Evolutionary conservation across 1,284 basidiomycete species (phyloP).

Genomic region (Golubevia sp.): DNA sequence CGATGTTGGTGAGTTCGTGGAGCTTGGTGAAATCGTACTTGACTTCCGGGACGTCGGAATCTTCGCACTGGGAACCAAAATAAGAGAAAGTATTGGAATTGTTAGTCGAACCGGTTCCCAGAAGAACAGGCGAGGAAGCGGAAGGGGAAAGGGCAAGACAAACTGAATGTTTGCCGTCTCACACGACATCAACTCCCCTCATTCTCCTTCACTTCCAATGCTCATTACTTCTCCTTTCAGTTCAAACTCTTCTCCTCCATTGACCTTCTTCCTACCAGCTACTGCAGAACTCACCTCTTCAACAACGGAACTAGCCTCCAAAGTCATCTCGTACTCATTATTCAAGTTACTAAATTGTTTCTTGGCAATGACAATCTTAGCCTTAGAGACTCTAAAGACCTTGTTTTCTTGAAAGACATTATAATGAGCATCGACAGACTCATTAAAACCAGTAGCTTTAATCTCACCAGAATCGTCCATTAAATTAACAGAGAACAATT

Average conservation of each 20-base stretch:
- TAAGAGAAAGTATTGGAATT: too few species aligned
- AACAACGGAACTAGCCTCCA: conserved; percentile 69
- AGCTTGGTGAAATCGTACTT: conserved; percentile 57
- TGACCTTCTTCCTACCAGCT: too few species aligned
- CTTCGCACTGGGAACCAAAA: conserved; percentile 27
- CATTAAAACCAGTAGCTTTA: conserved; percentile 87
- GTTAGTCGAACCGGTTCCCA: too few species aligned
- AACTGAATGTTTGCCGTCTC: too few species aligned
- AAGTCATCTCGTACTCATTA: conserved; percentile 91
- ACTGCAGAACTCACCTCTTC: conserved; percentile 32
- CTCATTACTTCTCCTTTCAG: neutral
- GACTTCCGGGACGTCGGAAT: conserved; percentile 57
- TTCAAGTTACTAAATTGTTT: conserved; percentile 90
- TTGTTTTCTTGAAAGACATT: conserved; percentile 85
- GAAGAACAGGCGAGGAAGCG: too few species aligned
- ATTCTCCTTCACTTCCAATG: too few species aligned
- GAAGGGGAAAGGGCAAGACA: too few species aligned
- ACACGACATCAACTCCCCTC: too few species aligned
- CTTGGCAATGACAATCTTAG: conserved; percentile 90
- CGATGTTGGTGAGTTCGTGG: conserved; percentile 50
- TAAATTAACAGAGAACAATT: neutral
- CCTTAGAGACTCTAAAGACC: conserved; percentile 89
- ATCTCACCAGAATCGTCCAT: conserved; percentile 72
- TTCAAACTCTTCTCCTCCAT: too few species aligned
- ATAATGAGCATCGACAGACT: conserved; percentile 81